Percentiles rank a stretch among this genome's conserved stretches.
These are phyloP conservation scores for Neoboletus subvelutipes DNA, from an alignment of 768 basidiomycete genomes.

Conservation along the genomic window DNA sequence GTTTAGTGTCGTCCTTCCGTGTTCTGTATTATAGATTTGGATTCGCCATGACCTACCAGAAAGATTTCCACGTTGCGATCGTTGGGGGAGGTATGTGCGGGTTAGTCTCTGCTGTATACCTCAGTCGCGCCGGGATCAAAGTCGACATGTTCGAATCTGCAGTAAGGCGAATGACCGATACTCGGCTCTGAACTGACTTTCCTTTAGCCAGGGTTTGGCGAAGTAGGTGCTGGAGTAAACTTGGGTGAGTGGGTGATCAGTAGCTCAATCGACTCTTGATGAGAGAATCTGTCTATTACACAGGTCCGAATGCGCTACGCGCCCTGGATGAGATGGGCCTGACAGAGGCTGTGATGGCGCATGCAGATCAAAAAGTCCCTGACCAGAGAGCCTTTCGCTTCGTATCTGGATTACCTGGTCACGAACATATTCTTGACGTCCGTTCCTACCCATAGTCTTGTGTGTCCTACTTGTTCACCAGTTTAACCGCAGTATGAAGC, in stretches of 20 bases:
- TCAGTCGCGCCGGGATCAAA: conserved; percentile 41
- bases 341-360: conserved; percentile 41
- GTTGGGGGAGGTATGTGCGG: conserved; percentile 59
- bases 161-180: conserved; percentile 25
- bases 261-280: neutral
- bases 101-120: conserved; percentile 46
- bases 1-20: neutral
- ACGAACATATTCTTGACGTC: conserved; percentile 48
- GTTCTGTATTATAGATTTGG: neutral
- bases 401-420: conserved; percentile 41
- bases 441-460: neutral
- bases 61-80: conserved; percentile 50
- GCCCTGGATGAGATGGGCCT: conserved; percentile 46
- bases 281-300: neutral
- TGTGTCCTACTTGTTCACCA: neutral
- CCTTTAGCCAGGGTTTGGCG: conserved; percentile 44
- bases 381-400: conserved; percentile 38
- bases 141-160: conserved; percentile 56
- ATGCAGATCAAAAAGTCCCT: conserved; percentile 34
- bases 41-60: conserved; percentile 12
- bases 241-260: conserved; percentile 36
- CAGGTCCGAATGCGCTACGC: conserved; percentile 51
- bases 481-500: conserved; percentile 32
- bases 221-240: conserved; percentile 56
- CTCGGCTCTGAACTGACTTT: neutral